phyloP scores from a whole-genome alignment of 2,329 filamentous ascomycete genomes.

The Uncinocarpus reesii region DNA sequence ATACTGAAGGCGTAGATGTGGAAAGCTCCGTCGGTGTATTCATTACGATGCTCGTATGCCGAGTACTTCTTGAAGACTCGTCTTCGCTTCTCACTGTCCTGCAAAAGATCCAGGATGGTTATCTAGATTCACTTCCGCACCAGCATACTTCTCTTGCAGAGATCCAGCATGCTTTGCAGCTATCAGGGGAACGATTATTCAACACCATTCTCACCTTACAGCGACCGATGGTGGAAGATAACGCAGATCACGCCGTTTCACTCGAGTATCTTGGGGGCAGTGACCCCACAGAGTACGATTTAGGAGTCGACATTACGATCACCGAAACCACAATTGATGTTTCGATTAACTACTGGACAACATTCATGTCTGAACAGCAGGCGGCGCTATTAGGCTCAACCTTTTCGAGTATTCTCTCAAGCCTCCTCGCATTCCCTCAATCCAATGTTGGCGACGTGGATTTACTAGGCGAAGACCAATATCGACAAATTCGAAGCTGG shows the following conservation, averaged over 20 bases:
- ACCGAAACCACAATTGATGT: background rate
- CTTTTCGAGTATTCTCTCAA: background rate
- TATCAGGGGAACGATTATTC: constrained; percentile 6
- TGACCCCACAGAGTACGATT: background rate
- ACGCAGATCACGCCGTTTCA: background rate
- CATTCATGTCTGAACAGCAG: background rate
- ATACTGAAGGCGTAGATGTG: constrained; percentile 42
- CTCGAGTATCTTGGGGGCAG: background rate
- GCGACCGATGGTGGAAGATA: background rate
- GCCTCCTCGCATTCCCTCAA: background rate
- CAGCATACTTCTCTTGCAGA: constrained; percentile 47
- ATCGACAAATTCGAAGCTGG: background rate
- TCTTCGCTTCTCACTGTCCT: constrained; percentile 42
- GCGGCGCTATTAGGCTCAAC: background rate
- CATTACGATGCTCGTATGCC: constrained; percentile 29
- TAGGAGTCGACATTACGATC: background rate
- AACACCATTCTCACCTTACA: constrained; percentile 12
- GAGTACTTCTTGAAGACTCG: constrained; percentile 31
- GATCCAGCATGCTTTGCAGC: constrained; percentile 27
- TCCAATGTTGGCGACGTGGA: background rate
- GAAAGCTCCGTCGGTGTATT: constrained; percentile 40
- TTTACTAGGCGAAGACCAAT: background rate
- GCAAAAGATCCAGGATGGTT: constrained; percentile 47
- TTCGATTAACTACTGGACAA: background rate
- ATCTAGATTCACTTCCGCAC: constrained; percentile 50